phyloP scores from a whole-genome alignment of 2,329 filamentous ascomycete genomes.

The Trichocomaceae sp. region DNA sequence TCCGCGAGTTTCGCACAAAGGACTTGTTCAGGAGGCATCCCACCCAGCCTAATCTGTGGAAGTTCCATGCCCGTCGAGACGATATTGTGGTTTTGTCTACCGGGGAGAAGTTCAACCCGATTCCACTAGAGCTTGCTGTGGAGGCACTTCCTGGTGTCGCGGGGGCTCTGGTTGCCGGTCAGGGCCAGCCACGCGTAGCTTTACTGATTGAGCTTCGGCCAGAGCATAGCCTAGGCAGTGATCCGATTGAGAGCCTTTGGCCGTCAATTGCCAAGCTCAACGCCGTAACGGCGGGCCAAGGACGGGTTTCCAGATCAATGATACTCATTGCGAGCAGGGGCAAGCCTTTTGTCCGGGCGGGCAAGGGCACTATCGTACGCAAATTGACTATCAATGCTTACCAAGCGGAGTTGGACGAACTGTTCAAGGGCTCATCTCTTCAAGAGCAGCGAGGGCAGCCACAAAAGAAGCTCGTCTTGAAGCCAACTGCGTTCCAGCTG shows the following conservation, averaged over 20 bases:
- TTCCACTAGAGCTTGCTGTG: slow-evolving; percentile 15
- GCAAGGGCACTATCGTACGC: slow-evolving; percentile 7
- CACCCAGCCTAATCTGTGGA: slow-evolving; percentile 7
- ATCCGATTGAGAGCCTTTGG: slow-evolving; percentile 3
- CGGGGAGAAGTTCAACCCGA: slow-evolving; percentile 18
- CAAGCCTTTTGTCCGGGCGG: slow-evolving; percentile 4
- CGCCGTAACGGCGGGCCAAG: background rate
- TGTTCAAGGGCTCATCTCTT: background rate
- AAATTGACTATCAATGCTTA: slow-evolving; percentile 1
- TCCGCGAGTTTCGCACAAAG: slow-evolving; percentile 7
- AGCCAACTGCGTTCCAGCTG: background rate
- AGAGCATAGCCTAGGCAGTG: background rate
- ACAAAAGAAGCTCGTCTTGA: background rate
- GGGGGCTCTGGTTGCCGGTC: slow-evolving; percentile 23
- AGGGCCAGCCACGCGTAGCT: slow-evolving; percentile 20
- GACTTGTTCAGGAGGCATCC: slow-evolving; percentile 14
- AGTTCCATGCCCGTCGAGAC: slow-evolving; percentile 10
- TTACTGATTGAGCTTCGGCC: slow-evolving; percentile 24
- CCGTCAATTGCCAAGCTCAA: background rate
- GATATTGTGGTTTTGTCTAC: slow-evolving; percentile 18
- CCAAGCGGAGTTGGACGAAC: background rate
- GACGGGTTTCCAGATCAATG: slow-evolving; percentile 3
- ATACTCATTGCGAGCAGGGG: background rate
- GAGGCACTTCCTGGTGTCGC: slow-evolving; percentile 19
- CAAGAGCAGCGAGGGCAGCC: background rate